phyloP scores from a whole-genome alignment of 192 early-diverging fungal genomes.

The Physocladia obscura region DNA sequence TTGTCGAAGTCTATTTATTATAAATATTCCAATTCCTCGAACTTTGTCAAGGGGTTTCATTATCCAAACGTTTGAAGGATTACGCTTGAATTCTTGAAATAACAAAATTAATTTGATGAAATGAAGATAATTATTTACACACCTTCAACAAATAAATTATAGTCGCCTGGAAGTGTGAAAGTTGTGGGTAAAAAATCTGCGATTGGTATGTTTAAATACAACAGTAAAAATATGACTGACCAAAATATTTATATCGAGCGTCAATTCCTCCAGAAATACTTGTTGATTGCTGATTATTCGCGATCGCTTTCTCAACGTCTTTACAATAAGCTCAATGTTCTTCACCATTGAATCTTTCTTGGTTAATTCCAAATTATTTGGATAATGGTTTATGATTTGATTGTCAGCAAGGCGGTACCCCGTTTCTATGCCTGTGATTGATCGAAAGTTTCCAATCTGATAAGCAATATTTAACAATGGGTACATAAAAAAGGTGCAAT shows the following conservation, averaged over 20 bases:
- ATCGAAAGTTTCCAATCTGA: conserved; percentile 45
- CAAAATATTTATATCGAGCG: conserved; percentile 33
- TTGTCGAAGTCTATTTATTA: conserved; percentile 59
- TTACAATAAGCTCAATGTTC: conserved; percentile 59
- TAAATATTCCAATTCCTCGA: conserved; percentile 62
- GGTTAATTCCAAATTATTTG: conserved; percentile 58
- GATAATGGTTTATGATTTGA: conserved; percentile 63
- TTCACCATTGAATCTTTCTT: conserved; percentile 67
- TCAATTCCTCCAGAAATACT: conserved; percentile 27
- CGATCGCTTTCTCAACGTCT: conserved; percentile 46
- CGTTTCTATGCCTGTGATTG: conserved; percentile 54
- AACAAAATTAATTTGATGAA: not conserved
- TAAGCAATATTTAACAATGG: not conserved
- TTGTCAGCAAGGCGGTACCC: conserved; percentile 54
- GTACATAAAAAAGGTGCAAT: not conserved
- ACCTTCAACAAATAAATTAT: conserved; percentile 61
- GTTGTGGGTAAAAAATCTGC: conserved; percentile 57
- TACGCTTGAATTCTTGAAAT: conserved; percentile 50
- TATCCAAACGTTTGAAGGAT: conserved; percentile 55
- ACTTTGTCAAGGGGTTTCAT: conserved; percentile 67
- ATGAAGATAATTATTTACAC: not conserved
- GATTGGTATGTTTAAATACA: not conserved
- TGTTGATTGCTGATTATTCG: conserved; percentile 13
- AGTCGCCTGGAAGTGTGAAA: conserved; percentile 57
- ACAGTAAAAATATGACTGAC: conserved; percentile 5